Base-by-base conservation (phyloP, 1,139 yeast species). In the Protomyces gravidus region DNA sequence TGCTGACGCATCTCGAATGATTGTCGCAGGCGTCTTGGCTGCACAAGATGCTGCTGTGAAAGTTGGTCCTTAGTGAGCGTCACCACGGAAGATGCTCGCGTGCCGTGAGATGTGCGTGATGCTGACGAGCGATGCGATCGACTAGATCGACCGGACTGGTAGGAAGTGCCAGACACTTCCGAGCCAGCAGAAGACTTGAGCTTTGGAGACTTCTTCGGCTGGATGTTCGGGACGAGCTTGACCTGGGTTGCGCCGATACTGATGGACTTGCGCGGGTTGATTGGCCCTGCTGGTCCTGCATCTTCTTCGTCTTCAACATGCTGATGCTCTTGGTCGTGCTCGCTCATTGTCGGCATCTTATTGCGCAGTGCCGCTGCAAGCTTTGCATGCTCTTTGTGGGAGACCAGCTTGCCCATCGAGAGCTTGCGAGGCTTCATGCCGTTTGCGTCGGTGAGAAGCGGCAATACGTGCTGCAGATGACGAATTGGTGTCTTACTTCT, bases 401-500 rank as follows among this genome's bases (percentile, higher is more conserved):
- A 36, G 19, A 36, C 42, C 11, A 36, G 11, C 42, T 36, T 36
- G 23, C 42, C 42, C 42, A 36, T 36, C 3, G 42, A 36, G 23
- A 36, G 15, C 42, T 36, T 36, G 42, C 42, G 42, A 19, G 42
- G 42, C 42, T 36, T 36, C 11, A 36, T 6, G 2, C 11, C 42
- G 3, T 6, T 5, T 5, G 21, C 42, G 21, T 19, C 19, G 9
- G 42, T 15, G 23, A 15, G 11, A 17, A 36, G 19, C 21, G 42
- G 42, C 2, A 36, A 19, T 2, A 36, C 42, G 17, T 36, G 42
- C 23, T 36, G 42, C 42, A 36, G 19, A 23, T 36, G 42, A 3
- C 42, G 42, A 15, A 26, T 26, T 27, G 47, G 47, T 15, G 47
- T 45, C 30, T 25, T 19, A 36, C 36, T 46, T 36, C 27, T 46